Conservation (phyloP, 179 eudicot species). For the Spinacia oleracea region DNA sequence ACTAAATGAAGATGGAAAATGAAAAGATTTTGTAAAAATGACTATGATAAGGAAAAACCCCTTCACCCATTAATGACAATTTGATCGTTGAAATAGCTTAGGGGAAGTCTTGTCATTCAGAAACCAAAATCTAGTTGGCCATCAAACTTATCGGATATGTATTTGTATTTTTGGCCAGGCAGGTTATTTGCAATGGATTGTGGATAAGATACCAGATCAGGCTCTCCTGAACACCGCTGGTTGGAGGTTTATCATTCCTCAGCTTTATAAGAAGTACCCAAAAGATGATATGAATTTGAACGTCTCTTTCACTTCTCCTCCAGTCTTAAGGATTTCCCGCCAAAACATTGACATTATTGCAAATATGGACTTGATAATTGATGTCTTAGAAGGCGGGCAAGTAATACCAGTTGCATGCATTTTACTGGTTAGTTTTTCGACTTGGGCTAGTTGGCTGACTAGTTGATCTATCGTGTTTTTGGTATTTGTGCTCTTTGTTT, state of each 20-base stretch:
- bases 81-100: neutral
- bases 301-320: slow-evolving; percentile 64
- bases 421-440: slow-evolving; percentile 53
- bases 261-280: slow-evolving; percentile 76
- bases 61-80: neutral
- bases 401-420: slow-evolving; percentile 77
- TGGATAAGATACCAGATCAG: slow-evolving; percentile 74
- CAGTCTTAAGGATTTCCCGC: slow-evolving; percentile 43
- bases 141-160: neutral
- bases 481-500: neutral
- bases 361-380: slow-evolving; percentile 53
- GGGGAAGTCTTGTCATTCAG: neutral
- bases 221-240: slow-evolving; percentile 81
- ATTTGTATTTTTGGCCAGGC: slow-evolving; percentile 50
- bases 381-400: slow-evolving; percentile 68
- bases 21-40: neutral
- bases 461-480: neutral
- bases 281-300: slow-evolving; percentile 81
- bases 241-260: slow-evolving; percentile 81
- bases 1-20: neutral
- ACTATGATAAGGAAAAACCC: neutral
- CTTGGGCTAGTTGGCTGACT: neutral
- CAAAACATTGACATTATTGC: slow-evolving; percentile 47
- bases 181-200: slow-evolving; percentile 73
- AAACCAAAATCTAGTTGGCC: neutral